Base-by-base conservation (phyloP, 2,329 filamentous ascomycete species). In the Penicillium sp. region DNA sequence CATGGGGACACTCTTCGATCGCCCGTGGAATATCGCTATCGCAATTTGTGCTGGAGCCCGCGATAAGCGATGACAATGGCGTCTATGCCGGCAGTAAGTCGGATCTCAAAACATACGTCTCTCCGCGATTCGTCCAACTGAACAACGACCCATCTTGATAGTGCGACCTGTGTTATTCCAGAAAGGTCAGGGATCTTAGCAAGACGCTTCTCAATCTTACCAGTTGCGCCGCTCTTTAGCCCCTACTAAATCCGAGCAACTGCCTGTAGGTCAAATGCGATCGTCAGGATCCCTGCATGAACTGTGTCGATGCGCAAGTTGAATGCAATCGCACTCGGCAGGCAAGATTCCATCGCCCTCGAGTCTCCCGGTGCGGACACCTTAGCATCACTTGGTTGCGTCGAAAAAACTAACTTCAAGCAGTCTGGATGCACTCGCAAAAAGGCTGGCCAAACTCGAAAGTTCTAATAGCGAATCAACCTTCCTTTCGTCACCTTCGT, bases 201-300 rank as follows among this genome's bases (percentile, higher is more conserved):
- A n/a, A n/a, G n/a, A n/a, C n/a, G n/a, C n/a, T n/a, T n/a, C 1
- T n/a, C n/a, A n/a, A n/a, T n/a, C n/a, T n/a, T n/a, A n/a, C n/a
- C n/a, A n/a, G n/a, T n/a, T n/a, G n/a, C n/a, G n/a, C n/a, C n/a
- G n/a, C n/a, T n/a, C n/a, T n/a, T n/a, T n/a, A n/a, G n/a, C n/a
- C n/a, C n/a, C n/a, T n/a, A n/a, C n/a, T n/a, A n/a, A n/a, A n/a
- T n/a, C n/a, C n/a, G n/a, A n/a, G n/a, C n/a, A 53, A 18, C 8
- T 36, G 4, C 7, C n/a, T 10, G 8, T 17, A 72, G 53, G 62
- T 71, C 32, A 71, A 65, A 43, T 75, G 72, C 41, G 66, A 74
- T 50, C 64, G 64, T 16, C 50, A 45, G 9, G 51, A 56, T 4
- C 72, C 72, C 1, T 75, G 72, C 39, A 62, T 65, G 15, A 74